phyloP scores from a whole-genome alignment of 2,329 filamentous ascomycete species.

The Fusarium circinatum region DNA sequence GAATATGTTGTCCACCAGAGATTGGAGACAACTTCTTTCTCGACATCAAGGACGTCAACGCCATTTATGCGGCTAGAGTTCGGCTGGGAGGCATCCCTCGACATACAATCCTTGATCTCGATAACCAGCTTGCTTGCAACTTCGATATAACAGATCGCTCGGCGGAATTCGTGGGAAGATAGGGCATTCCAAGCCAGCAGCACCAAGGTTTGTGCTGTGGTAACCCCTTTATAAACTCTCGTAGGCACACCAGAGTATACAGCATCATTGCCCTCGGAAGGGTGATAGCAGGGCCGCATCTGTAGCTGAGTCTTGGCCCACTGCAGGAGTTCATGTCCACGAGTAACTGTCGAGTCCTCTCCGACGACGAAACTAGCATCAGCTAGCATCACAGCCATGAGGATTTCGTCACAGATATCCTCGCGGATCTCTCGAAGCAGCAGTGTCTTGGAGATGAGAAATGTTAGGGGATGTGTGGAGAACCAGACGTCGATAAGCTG shows the following conservation, averaged over 20 bases:
- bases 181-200: slow-evolving; percentile 52
- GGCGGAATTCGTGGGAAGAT: slow-evolving; percentile 46
- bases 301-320: slow-evolving; percentile 50
- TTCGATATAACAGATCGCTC: slow-evolving; percentile 50
- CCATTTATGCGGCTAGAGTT: slow-evolving; percentile 53
- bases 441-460: slow-evolving; percentile 54
- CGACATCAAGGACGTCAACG: slow-evolving; percentile 53
- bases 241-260: slow-evolving; percentile 46
- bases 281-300: slow-evolving; percentile 38
- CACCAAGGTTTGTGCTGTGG: slow-evolving; percentile 49
- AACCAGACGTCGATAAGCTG: slow-evolving; percentile 56
- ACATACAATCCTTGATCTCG: slow-evolving; percentile 48
- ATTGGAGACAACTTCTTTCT: slow-evolving; percentile 52
- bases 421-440: slow-evolving; percentile 52
- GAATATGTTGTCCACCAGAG: slow-evolving; percentile 54
- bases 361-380: slow-evolving; percentile 51
- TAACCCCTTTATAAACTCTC: slow-evolving; percentile 47
- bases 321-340: slow-evolving; percentile 47
- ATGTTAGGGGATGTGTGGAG: slow-evolving; percentile 52
- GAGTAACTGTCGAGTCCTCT: slow-evolving; percentile 41
- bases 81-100: slow-evolving; percentile 40
- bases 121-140: slow-evolving; percentile 47
- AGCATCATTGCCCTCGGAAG: slow-evolving; percentile 32
- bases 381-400: slow-evolving; percentile 53
- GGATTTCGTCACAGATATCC: slow-evolving; percentile 52